phyloP scores from a whole-genome alignment of 805 yeast genomes.

The Grigorovia yakushimaensis region DNA sequence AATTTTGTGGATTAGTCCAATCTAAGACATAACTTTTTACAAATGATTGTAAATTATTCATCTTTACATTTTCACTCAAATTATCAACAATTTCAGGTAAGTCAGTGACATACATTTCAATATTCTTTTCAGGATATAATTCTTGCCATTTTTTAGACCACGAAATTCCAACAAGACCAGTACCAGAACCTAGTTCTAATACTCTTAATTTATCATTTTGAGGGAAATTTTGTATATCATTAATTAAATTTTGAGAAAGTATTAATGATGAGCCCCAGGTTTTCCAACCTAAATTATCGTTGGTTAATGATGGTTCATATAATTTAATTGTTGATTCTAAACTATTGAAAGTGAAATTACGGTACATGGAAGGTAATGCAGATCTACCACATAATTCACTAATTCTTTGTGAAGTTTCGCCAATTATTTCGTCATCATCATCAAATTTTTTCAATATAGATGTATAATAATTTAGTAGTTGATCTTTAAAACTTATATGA shows the following conservation, averaged over 20 bases:
- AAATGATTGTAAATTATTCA: conserved; percentile 35
- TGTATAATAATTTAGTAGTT: conserved; percentile 33
- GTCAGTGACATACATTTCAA: conserved; percentile 57
- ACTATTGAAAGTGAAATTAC: conserved; percentile 45
- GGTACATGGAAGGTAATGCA: conserved; percentile 61
- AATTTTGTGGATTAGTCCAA: conserved; percentile 57
- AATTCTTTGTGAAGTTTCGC: conserved; percentile 51
- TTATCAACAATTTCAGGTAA: conserved; percentile 69
- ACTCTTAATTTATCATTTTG: conserved; percentile 21
- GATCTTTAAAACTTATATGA: conserved; percentile 38
- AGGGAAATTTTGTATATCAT: conserved; percentile 7
- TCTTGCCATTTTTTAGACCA: conserved; percentile 31
- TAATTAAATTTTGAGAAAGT: conserved; percentile 44
- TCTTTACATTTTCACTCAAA: conserved; percentile 43
- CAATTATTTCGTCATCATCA: conserved; percentile 28
- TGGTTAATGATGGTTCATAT: conserved; percentile 77
- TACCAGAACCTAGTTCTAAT: conserved; percentile 89
- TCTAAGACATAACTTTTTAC: conserved; percentile 49
- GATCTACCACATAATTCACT: conserved; percentile 80
- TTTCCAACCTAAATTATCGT: conserved; percentile 80
- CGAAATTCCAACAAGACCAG: conserved; percentile 81
- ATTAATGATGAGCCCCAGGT: conserved; percentile 93
- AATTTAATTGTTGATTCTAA: conserved; percentile 30
- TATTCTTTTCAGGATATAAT: conserved; percentile 31
- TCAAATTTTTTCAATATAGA: conserved; percentile 29